phyloP scores from a whole-genome alignment of 1,284 basidiomycete species.

The Gomphus sp. region DNA sequence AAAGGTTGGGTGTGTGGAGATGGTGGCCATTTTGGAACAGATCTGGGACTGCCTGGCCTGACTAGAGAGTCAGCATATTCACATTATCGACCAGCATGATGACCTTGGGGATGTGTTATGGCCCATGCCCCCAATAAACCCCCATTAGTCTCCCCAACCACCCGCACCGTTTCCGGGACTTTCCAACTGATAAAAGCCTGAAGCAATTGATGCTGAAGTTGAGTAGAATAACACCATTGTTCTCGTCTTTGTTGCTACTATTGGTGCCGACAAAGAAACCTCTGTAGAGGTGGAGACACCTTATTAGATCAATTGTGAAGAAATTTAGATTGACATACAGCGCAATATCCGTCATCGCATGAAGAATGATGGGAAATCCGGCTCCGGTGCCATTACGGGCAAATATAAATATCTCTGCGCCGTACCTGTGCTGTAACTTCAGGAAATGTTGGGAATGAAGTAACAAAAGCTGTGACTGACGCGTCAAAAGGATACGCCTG shows the following conservation, averaged over 20 bases:
- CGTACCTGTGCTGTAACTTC: neutral
- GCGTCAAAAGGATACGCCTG: neutral
- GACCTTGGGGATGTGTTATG: too few species aligned
- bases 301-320: neutral
- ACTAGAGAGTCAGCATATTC: too few species aligned
- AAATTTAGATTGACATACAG: neutral
- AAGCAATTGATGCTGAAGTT: constrained; percentile 8
- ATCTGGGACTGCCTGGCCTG: too few species aligned
- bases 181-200: too few species aligned
- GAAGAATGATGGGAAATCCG: neutral
- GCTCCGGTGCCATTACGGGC: neutral
- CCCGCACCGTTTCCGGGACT: too few species aligned
- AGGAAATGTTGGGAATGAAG: neutral
- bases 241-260: neutral
- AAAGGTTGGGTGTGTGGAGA: too few species aligned
- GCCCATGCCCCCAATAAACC: too few species aligned
- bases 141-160: too few species aligned
- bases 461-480: neutral
- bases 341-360: neutral
- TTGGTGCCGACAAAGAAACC: neutral
- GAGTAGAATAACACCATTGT: neutral
- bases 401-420: neutral
- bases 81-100: too few species aligned
- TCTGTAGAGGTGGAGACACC: neutral
- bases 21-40: too few species aligned